Evolutionary conservation across 2,329 filamentous ascomycete genomes (phyloP), one percentile per base, ranked within the genome.

Genomic region (Diaporthe nobilis): DNA sequence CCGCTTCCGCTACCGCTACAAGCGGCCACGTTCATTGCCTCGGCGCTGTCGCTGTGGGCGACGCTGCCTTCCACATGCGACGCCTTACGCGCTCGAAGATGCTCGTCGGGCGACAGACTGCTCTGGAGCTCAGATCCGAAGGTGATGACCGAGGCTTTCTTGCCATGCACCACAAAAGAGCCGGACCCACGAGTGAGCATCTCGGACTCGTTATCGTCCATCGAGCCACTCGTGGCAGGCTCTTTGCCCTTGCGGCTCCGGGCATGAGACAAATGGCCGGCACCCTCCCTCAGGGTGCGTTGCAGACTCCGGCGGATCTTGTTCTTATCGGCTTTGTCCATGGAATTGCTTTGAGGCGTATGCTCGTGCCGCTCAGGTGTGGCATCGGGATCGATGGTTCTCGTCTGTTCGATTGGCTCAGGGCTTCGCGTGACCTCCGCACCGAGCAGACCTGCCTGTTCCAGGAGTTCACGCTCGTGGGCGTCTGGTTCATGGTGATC

Each of bases 101-200:
- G 91, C 80, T 96, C 94, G 77, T 96, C 94, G 0, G 92, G 89
- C 0, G 93, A 90, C 84, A 96, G 91, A 42, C 49, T 70, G 76
- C 90, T 93, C 80, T 96, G 93, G 86, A 98, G 92, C 80, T 98
- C 96, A n/a, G 93, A 92, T 12, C 96, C 95, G 82, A 99, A 97
- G n/a, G 95, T 97, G 79, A 99, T 95, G 74, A 99, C 94, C 1
- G 95, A 98, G 3, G 97, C 97, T 84, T 99, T 98, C 87, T 98
- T 99, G 77, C 97, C 96, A 81, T 99, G 97, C 5, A 99, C 93
- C 5, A 97, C 98, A 83, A 99, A 99, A 80, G 95, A 98, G 7
- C 95, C 95, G 17, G 94, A 92, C 17, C 94, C 93, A 65, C 97
- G 92, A 9, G 94, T 88, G 17, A 99, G 88, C 15, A 94, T 92